phyloP scores from a whole-genome alignment of 2,329 filamentous ascomycete species.

The Rhinocladiella similis region DNA sequence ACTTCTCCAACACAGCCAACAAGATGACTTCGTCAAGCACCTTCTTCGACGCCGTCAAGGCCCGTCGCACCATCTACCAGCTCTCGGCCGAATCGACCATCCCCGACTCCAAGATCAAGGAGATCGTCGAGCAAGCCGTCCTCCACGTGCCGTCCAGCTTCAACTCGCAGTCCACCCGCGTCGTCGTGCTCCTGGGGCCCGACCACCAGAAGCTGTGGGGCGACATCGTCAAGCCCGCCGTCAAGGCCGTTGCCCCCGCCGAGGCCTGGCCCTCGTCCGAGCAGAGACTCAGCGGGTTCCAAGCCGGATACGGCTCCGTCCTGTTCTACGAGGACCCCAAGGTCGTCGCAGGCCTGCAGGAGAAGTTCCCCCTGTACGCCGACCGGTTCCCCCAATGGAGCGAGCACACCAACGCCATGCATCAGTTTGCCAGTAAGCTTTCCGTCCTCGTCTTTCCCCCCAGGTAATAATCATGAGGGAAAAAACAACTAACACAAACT shows the following conservation, averaged over 20 bases:
- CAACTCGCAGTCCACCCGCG: slow-evolving; percentile 81
- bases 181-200: slow-evolving; percentile 73
- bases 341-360: slow-evolving; percentile 59
- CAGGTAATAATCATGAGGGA: no score
- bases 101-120: slow-evolving; percentile 14
- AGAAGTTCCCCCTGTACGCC: slow-evolving; percentile 63
- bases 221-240: slow-evolving; percentile 48
- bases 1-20: neutral
- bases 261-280: slow-evolving; percentile 6
- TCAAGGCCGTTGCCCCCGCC: slow-evolving; percentile 68
- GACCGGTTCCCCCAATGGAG: slow-evolving; percentile 78
- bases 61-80: slow-evolving; percentile 15
- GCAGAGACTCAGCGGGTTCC: slow-evolving; percentile 12
- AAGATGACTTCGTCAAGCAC: neutral
- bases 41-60: slow-evolving; percentile 5
- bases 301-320: slow-evolving; percentile 71
- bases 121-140: slow-evolving; percentile 18
- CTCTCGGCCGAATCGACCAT: slow-evolving; percentile 13
- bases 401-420: slow-evolving; percentile 75
- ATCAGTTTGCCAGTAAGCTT: slow-evolving; percentile 51
- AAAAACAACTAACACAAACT: neutral
- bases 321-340: slow-evolving; percentile 82
- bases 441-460: neutral
- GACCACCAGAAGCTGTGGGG: slow-evolving; percentile 90
- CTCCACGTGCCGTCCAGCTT: slow-evolving; percentile 65